phyloP scores from a whole-genome alignment of 2,329 filamentous ascomycete genomes.

The Trematosphaeria pertusa region DNA sequence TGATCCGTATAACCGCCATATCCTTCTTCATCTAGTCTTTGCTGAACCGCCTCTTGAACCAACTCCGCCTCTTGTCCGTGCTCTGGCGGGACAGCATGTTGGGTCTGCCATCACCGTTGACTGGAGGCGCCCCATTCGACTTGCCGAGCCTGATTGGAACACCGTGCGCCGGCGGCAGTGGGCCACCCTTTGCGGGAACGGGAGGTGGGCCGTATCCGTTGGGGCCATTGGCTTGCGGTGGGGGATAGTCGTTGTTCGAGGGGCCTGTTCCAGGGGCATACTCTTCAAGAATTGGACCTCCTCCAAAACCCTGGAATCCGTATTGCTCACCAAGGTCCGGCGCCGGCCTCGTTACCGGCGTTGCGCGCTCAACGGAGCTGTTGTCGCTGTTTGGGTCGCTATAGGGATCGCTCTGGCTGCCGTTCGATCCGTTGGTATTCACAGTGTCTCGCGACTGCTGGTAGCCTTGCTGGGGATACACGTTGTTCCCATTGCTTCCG shows the following conservation, averaged over 20 bases:
- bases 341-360: slow-evolving; percentile 48
- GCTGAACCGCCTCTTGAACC: slow-evolving; percentile 85
- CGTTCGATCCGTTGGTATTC: slow-evolving; percentile 76
- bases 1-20: no score
- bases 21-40: slow-evolving; percentile 53
- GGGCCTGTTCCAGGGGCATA: slow-evolving; percentile 33
- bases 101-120: slow-evolving; percentile 18
- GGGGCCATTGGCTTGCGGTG: slow-evolving; percentile 23
- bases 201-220: slow-evolving; percentile 28
- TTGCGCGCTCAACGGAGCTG: slow-evolving; percentile 82
- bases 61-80: slow-evolving; percentile 78
- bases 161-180: slow-evolving; percentile 10
- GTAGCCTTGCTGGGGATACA: slow-evolving; percentile 63
- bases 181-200: slow-evolving; percentile 26
- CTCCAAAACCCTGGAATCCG: slow-evolving; percentile 64
- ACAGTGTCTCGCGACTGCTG: slow-evolving; percentile 88
- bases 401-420: slow-evolving; percentile 76
- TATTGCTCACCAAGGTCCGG: slow-evolving; percentile 57
- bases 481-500: slow-evolving; percentile 46
- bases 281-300: slow-evolving; percentile 52
- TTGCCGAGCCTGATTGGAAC: slow-evolving; percentile 25
- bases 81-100: slow-evolving; percentile 32
- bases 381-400: slow-evolving; percentile 95
- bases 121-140: slow-evolving; percentile 16
- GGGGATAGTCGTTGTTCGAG: slow-evolving; percentile 26